A percentile compares a stretch with the other conserved stretches of the same genome.
Evolutionary conservation across 108 stramenopile genomes (phyloP).

Genomic region (Stephanodiscus triporus): DNA sequence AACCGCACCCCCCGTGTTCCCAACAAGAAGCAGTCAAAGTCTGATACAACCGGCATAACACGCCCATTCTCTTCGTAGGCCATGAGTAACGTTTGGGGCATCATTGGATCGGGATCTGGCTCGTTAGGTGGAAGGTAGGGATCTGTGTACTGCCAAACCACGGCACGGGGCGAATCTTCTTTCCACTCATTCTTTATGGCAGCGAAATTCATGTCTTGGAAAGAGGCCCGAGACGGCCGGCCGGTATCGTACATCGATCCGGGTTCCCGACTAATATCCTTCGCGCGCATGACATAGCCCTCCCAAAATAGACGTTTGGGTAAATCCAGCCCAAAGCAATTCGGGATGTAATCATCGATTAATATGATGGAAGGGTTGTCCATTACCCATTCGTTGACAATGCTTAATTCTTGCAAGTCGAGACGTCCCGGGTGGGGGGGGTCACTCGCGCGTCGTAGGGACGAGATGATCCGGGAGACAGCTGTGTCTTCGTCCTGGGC

Average conservation of each 20-base stretch:
- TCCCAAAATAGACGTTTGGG: constrained; percentile 74
- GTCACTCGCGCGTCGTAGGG: not conserved
- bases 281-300: constrained; percentile 53
- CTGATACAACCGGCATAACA: constrained; percentile 66
- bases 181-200: constrained; percentile 44
- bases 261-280: constrained; percentile 55
- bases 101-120: constrained; percentile 60
- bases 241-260: constrained; percentile 61
- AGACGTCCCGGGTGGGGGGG: too few relatives aligned
- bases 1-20: constrained; percentile 62
- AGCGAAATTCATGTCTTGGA: constrained; percentile 74
- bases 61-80: constrained; percentile 76
- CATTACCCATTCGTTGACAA: constrained; percentile 44
- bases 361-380: constrained; percentile 43
- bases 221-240: constrained; percentile 58
- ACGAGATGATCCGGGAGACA: not conserved
- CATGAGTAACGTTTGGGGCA: constrained; percentile 64
- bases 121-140: constrained; percentile 42
- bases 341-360: constrained; percentile 55
- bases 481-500: not conserved
- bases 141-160: constrained; percentile 57
- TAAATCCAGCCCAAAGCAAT: constrained; percentile 61
- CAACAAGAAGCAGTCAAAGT: constrained; percentile 75
- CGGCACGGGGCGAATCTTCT: constrained; percentile 52
- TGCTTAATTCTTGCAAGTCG: not conserved